Evolutionary conservation across 129 eudicot species (phyloP).

Genomic region (Logfia minima): DNA sequence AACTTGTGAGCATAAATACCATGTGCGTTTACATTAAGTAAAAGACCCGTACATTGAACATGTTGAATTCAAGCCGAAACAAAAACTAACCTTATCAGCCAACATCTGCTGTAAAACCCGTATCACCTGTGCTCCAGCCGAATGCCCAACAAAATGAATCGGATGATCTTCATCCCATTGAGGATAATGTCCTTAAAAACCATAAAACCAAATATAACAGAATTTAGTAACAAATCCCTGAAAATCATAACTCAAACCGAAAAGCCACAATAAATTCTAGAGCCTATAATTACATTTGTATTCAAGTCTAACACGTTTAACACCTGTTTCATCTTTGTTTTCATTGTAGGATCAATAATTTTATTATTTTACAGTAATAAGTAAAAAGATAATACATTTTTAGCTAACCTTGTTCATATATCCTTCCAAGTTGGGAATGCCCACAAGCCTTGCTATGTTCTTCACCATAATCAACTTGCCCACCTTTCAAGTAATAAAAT

Average conservation of each 20-base stretch:
- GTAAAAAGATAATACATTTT: neutral
- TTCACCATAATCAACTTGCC: constrained; percentile 93
- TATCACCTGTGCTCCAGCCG: constrained; percentile 93
- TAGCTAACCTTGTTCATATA: constrained; percentile 53
- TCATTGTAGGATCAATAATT: neutral
- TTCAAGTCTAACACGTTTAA: neutral
- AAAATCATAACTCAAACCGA: constrained; percentile 1
- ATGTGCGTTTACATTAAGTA: neutral
- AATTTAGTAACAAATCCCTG: neutral
- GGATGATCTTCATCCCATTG: constrained; percentile 98
- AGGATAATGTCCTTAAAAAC: constrained; percentile 69
- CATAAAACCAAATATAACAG: constrained; percentile 32
- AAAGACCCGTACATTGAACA: neutral
- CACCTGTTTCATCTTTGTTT: neutral
- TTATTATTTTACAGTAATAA: neutral
- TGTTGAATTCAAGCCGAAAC: neutral
- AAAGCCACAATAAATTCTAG: neutral
- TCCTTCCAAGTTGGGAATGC: constrained; percentile 84
- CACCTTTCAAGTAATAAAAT: constrained; percentile 93
- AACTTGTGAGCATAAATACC: neutral
- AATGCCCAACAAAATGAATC: constrained; percentile 96
- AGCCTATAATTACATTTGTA: neutral
- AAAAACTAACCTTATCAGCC: constrained; percentile 70
- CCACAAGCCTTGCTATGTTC: constrained; percentile 96
- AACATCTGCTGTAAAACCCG: constrained; percentile 95